Base-by-base conservation (phyloP, 2,329 filamentous ascomycete genomes). In the Stachybotrys chlorohalonatus region DNA sequence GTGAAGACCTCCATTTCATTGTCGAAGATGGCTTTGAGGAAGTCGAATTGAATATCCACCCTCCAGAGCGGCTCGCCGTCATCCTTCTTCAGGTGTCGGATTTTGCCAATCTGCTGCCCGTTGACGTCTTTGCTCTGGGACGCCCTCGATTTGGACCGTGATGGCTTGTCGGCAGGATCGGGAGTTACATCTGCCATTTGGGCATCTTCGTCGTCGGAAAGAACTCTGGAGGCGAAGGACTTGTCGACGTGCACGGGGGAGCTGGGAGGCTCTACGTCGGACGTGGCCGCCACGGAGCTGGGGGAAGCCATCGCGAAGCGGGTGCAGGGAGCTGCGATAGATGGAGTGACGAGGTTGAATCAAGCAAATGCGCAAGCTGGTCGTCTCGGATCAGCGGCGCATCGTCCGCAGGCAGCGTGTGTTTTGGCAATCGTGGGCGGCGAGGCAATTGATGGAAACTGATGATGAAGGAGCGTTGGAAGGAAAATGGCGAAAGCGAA, bases 51-150 rank as follows among this genome's bases (percentile, higher is more conserved):
- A 57, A 95, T 95, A 70, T 95, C 90, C 67, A 84, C 85, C 63
- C 90, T 80, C 90, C 90, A 95, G 5, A 95, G 78, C 51, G 90
- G 90, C 61, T 92, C 88, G 64, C 90, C 90, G 65, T 95, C 90
- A 58, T 92, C 89, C 70, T 94, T 94, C 72, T 95, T 95, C 53
- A 95, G 73, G 68, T 94, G 89, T 53, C 87, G 76, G 55, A 95
- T 90, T 74, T 94, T 95, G 61, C 81, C 81, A 52, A 82, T 73
- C 53, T 73, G 67, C 55, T 66, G 67, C 46, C 64, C 63, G 53
- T 67, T 68, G 51, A 64, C 59, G 42, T 71, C 71, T 53, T 70
- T 72, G 52, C 58, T 63, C 49, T 69, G 65, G 51, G 66, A 64
- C 17, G 57, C 58, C 54, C 70, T 73, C 24, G 65, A 62, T 55